Conservation (phyloP, 1,139 yeast species). For the Entelexis sorbosivorans region DNA sequence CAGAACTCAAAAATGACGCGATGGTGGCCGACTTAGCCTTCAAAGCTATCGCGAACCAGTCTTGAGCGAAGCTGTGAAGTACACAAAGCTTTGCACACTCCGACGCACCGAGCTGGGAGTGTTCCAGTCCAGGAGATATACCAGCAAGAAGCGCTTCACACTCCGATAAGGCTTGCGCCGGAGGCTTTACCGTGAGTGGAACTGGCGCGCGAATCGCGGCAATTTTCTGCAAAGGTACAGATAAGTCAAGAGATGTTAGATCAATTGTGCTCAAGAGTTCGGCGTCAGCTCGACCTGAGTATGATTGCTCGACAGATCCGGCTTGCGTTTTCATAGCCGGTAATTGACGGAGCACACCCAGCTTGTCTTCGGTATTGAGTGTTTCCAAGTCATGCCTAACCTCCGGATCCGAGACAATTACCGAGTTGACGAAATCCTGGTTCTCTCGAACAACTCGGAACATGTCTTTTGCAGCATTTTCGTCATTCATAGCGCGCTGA, state of each 20-base stretch:
- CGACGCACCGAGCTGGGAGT: background rate
- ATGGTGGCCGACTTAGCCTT: background rate
- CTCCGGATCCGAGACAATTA: background rate
- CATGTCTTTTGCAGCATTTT: background rate
- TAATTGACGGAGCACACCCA: constrained; percentile 1
- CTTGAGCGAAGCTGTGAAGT: background rate
- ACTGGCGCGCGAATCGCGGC: constrained; percentile 3
- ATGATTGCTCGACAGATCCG: background rate
- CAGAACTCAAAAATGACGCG: background rate
- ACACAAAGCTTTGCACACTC: background rate
- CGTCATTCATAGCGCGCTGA: constrained; percentile 9
- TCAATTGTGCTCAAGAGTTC: background rate
- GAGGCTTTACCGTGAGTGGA: background rate
- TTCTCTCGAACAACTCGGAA: constrained; percentile 9
- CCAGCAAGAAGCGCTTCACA: background rate
- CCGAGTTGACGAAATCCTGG: background rate
- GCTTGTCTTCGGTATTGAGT: constrained; percentile 14
- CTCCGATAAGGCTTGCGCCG: background rate
- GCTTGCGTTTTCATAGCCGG: background rate
- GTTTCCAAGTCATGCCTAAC: constrained; percentile 10
- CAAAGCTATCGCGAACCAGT: background rate
- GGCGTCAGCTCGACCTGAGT: background rate
- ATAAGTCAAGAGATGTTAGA: constrained; percentile 1
- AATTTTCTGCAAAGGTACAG: constrained; percentile 1
- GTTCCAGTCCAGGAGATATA: background rate